Evolutionary conservation across 805 yeast genomes (phyloP), one percentile per base, ranked within the genome.

Genomic region (Metschnikowia gruessii): DNA sequence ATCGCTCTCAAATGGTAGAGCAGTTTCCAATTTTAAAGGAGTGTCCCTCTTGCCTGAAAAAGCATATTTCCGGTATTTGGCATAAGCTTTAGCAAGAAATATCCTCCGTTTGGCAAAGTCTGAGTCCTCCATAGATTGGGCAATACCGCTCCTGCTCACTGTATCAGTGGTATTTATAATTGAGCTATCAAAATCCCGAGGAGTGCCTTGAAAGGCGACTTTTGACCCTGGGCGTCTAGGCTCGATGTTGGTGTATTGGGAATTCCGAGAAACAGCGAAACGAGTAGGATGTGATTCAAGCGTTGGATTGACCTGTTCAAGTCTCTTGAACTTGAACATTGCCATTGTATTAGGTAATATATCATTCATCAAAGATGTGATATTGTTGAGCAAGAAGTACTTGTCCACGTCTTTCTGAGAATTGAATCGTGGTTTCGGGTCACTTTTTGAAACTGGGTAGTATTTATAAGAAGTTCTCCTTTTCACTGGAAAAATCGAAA

Each of bases 401-500:
- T 53, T 34, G 30, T 50, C 53, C 11, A 57, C 44, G 11, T 56
- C 60, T 9, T 44, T 46, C 29, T 48, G 56, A 4, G 49, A 47
- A 3, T 19, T 22, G 38, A 56, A 69, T 31, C 33, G 62, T 59
- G n/a, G 48, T 38, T 59, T 58, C 7, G 65, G 53, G n/a, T 28
- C 39, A 29, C 47, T 30, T 37, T 45, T 15, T 22, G 43, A 37
- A 7, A 58, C 40, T 2, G 61, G 49, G 18, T 56, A 49, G 48
- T 66, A 66, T 24, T 46, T 45, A 43, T 68, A 63, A 1, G 74
- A 68, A 1, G 64, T 62, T 31, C 58, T 62, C 34, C 74, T 53
- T 38, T 56, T 62, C 4, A 70, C 70, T 5, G 74, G 74, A 42
- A 69, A 70, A 22, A 60, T 35, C 34, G 62, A 68, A 26, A 49